Conservation (phyloP, 2,329 filamentous ascomycete genomes). For the Aspergillus carbonarius region DNA sequence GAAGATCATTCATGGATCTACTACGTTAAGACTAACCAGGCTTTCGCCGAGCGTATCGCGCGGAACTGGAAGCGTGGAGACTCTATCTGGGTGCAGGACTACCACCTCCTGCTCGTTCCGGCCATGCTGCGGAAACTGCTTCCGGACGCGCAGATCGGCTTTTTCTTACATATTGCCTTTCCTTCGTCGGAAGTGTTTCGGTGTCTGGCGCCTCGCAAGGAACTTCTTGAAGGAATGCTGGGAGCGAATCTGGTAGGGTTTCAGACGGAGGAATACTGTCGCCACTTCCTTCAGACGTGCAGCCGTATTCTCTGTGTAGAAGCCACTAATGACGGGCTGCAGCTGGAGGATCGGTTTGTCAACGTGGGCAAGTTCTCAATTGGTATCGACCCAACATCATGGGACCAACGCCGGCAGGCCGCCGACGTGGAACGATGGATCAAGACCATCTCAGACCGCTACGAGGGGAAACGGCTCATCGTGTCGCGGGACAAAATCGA, state of each 20-base stretch:
- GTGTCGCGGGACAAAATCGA: slow-evolving; percentile 94
- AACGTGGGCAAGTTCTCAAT: slow-evolving; percentile 84
- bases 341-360: slow-evolving; percentile 89
- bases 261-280: slow-evolving; percentile 87
- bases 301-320: slow-evolving; percentile 88
- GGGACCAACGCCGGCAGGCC: slow-evolving; percentile 69
- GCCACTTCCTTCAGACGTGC: slow-evolving; percentile 94
- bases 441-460: slow-evolving; percentile 74
- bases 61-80: slow-evolving; percentile 93
- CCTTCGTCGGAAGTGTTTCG: slow-evolving; percentile 95
- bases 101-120: slow-evolving; percentile 86
- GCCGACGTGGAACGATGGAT: slow-evolving; percentile 77
- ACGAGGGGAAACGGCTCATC: slow-evolving; percentile 84
- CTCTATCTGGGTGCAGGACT: slow-evolving; percentile 93
- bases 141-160: slow-evolving; percentile 91
- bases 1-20: slow-evolving; percentile 96
- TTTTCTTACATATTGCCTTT: slow-evolving; percentile 94
- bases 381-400: slow-evolving; percentile 80
- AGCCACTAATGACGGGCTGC: slow-evolving; percentile 80
- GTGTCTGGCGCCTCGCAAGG: slow-evolving; percentile 80
- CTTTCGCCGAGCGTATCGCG: slow-evolving; percentile 86
- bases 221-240: slow-evolving; percentile 87
- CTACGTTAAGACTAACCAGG: slow-evolving; percentile 89
- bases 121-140: slow-evolving; percentile 81
- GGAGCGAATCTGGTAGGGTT: slow-evolving; percentile 92